These are phyloP conservation scores for Russula sp. DNA, from an alignment of 768 basidiomycete genomes.

Conservation along the genomic window DNA sequence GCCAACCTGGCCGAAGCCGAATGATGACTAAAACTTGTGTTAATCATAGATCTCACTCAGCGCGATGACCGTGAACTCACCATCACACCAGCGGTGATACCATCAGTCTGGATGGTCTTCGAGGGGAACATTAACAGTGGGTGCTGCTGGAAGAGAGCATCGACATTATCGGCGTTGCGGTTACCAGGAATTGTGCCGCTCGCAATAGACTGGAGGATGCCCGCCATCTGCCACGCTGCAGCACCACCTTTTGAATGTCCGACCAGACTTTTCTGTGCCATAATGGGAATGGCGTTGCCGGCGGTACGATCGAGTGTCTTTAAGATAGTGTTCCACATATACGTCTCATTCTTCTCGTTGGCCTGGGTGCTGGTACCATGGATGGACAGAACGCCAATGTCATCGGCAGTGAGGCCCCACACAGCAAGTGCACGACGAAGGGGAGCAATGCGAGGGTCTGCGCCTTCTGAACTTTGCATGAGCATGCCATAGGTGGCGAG, in stretches of 20 bases:
- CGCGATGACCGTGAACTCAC: constrained; percentile 30
- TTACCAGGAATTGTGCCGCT: constrained; percentile 92
- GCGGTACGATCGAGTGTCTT: constrained; percentile 80
- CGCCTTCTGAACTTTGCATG: constrained; percentile 43
- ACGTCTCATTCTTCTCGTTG: constrained; percentile 96
- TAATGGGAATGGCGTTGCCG: constrained; percentile 95
- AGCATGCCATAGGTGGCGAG: constrained; percentile 95
- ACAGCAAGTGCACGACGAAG: constrained; percentile 93
- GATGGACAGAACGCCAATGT: constrained; percentile 84
- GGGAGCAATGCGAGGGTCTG: constrained; percentile 79
- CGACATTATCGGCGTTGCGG: constrained; percentile 94
- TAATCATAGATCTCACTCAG: constrained; percentile 6
- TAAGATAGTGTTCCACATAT: constrained; percentile 95
- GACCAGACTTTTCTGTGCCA: constrained; percentile 95
- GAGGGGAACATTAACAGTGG: constrained; percentile 96
- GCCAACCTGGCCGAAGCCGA: constrained; percentile 98
- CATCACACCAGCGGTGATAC: constrained; percentile 83
- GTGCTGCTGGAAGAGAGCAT: constrained; percentile 85
- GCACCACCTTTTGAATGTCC: constrained; percentile 99
- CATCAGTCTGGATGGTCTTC: constrained; percentile 90
- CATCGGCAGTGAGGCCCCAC: constrained; percentile 92
- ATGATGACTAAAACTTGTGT: constrained; percentile 59
- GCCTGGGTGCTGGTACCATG: constrained; percentile 85
- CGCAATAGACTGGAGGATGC: constrained; percentile 77
- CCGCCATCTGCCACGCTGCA: constrained; percentile 96